Evolutionary conservation across 768 basidiomycete species (phyloP).

Genomic region (Leccinum rimulosum): DNA sequence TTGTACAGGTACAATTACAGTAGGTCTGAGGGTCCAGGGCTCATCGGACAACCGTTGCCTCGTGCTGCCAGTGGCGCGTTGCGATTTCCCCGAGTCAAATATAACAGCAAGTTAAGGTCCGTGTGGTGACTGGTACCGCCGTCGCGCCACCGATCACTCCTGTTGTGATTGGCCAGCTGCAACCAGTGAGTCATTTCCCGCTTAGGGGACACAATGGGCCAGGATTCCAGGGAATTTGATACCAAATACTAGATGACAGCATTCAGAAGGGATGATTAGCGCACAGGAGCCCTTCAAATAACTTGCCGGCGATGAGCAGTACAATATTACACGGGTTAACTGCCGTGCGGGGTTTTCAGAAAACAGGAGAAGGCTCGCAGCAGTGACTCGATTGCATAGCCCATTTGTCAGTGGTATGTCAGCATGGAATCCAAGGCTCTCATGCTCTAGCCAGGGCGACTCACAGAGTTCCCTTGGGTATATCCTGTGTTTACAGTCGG

Average conservation of each 20-base stretch:
- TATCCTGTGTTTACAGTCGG: conserved; percentile 55
- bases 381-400: conserved; percentile 42
- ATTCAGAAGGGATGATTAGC: conserved; percentile 38
- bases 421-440: conserved; percentile 1
- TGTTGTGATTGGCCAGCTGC: conserved; percentile 45
- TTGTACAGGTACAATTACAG: neutral
- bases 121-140: neutral
- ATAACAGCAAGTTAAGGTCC: neutral
- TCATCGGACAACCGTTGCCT: neutral
- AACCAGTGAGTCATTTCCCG: conserved; percentile 41
- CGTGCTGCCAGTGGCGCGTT: neutral
- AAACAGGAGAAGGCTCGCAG: conserved; percentile 47
- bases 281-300: neutral
- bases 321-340: conserved; percentile 47
- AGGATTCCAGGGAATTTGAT: conserved; percentile 38
- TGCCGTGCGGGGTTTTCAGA: conserved; percentile 45
- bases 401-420: conserved; percentile 20
- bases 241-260: conserved; percentile 31
- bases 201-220: conserved; percentile 39
- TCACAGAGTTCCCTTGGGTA: conserved; percentile 40
- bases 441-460: conserved; percentile 14
- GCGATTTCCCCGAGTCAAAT: neutral
- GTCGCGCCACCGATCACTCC: conserved; percentile 50
- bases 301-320: conserved; percentile 56
- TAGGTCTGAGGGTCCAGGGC: neutral